Conservation (phyloP, 2,329 filamentous ascomycete genomes). For the Phialophora verrucosa region DNA sequence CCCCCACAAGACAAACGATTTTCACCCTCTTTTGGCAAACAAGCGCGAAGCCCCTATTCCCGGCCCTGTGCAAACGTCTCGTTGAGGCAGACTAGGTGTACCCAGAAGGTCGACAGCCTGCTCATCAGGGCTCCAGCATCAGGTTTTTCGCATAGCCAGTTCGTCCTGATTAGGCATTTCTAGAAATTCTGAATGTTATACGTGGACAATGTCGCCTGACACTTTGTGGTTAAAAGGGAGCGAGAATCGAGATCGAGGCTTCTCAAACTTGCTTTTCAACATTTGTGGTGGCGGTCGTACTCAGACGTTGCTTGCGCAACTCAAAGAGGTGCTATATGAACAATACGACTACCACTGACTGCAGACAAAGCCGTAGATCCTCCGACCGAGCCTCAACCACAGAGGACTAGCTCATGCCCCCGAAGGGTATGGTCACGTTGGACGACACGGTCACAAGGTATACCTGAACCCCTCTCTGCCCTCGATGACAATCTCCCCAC, state of each 20-base stretch:
- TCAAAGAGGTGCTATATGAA: conserved; percentile 1
- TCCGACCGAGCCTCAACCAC: not conserved
- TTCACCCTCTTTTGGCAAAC: not conserved
- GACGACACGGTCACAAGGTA: conserved; percentile 33
- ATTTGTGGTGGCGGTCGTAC: not conserved
- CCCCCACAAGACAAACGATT: not conserved
- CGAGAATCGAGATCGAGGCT: not conserved
- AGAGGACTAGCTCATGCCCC: no score
- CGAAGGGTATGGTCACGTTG: no score
- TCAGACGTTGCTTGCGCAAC: not conserved
- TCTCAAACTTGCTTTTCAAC: not conserved
- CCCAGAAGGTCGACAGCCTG: not conserved
- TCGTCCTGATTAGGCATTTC: not conserved
- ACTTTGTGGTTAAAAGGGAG: not conserved
- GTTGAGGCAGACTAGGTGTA: not conserved
- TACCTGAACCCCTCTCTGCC: conserved; percentile 48
- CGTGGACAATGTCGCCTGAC: not conserved
- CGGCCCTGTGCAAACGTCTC: not conserved
- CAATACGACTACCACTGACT: not conserved
- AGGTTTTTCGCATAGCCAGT: not conserved
- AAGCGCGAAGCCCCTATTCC: not conserved
- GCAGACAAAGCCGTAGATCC: not conserved
- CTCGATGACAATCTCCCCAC: conserved; percentile 58
- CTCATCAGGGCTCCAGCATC: not conserved
- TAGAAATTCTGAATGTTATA: not conserved